Conservation (phyloP, 73 alveolate genomes). For the Stentor coeruleus region DNA sequence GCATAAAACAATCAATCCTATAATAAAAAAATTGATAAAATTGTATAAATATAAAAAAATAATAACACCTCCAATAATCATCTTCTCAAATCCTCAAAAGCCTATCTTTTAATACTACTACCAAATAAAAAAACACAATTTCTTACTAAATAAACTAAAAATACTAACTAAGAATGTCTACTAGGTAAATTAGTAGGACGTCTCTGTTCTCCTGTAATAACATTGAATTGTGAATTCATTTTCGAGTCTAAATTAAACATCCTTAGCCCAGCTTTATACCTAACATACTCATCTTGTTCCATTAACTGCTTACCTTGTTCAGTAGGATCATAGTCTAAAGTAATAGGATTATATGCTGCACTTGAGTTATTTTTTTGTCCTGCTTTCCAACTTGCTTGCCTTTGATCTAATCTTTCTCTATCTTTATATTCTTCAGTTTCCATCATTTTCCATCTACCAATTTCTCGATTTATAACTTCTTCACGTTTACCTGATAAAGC, state of each 20-base stretch:
- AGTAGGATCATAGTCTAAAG: slow-evolving; percentile 86
- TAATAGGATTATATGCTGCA: slow-evolving; percentile 89
- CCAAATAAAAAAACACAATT: too few relatives aligned
- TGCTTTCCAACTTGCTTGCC: slow-evolving; percentile 66
- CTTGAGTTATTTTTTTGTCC: slow-evolving; percentile 90
- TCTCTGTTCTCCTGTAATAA: slow-evolving; percentile 87
- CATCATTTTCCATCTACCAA: slow-evolving; percentile 90
- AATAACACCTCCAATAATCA: too few relatives aligned
- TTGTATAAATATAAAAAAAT: too few relatives aligned
- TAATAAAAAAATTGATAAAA: too few relatives aligned
- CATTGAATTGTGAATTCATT: slow-evolving; percentile 88
- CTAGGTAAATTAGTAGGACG: slow-evolving; percentile 46
- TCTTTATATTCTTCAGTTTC: slow-evolving; percentile 83
- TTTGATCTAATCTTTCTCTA: slow-evolving; percentile 64
- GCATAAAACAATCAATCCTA: too few relatives aligned
- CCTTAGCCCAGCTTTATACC: slow-evolving; percentile 87
- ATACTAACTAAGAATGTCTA: slow-evolving; percentile 42
- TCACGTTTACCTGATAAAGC: slow-evolving; percentile 55
- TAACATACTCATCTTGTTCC: slow-evolving; percentile 83
- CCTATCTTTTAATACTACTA: too few relatives aligned
- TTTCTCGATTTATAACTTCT: slow-evolving; percentile 76
- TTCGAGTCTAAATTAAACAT: slow-evolving; percentile 86
- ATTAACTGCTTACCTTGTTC: slow-evolving; percentile 81
- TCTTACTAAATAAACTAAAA: too few relatives aligned
- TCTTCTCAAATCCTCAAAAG: too few relatives aligned